These are phyloP conservation scores for Cyclocybe aegerita DNA, from an alignment of 768 basidiomycete genomes.

Conservation along the genomic window DNA sequence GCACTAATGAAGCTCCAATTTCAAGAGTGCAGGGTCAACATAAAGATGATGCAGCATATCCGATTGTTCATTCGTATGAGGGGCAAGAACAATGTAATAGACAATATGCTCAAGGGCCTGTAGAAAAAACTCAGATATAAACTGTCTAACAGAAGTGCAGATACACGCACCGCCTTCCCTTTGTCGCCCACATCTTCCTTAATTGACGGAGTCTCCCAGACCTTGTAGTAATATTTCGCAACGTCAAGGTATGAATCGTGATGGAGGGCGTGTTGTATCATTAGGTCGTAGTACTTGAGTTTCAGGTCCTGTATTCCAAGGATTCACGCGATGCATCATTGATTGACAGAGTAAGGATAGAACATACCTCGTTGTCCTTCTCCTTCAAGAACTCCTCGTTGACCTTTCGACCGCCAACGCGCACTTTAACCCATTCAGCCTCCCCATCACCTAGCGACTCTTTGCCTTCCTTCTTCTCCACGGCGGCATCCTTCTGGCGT, in stretches of 20 bases:
- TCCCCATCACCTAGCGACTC: slow-evolving; percentile 70
- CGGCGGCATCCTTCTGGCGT: slow-evolving; percentile 69
- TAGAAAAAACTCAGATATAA: slow-evolving; percentile 4
- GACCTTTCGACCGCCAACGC: slow-evolving; percentile 90
- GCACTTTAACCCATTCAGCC: slow-evolving; percentile 90
- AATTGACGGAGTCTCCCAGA: slow-evolving; percentile 96
- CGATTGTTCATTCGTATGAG: slow-evolving; percentile 95
- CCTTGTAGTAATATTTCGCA: slow-evolving; percentile 92
- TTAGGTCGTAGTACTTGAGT: slow-evolving; percentile 92
- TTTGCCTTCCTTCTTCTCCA: slow-evolving; percentile 60
- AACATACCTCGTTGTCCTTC: slow-evolving; percentile 76
- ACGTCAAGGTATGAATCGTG: slow-evolving; percentile 87
- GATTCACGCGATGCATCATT: not conserved
- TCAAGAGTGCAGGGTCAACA: slow-evolving; percentile 73
- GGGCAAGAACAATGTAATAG: slow-evolving; percentile 90
- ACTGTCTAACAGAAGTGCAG: not conserved
- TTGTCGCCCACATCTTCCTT: slow-evolving; percentile 77
- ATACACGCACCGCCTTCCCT: slow-evolving; percentile 57
- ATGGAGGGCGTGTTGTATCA: slow-evolving; percentile 93
- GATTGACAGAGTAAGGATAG: not conserved
- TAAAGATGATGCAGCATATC: slow-evolving; percentile 93
- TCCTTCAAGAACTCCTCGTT: slow-evolving; percentile 92
- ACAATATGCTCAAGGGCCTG: slow-evolving; percentile 94
- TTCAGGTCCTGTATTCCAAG: slow-evolving; percentile 74
- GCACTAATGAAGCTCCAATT: slow-evolving; percentile 85